phyloP scores from a whole-genome alignment of 202 grass and related monocot genomes.

The Carex sylvatica region DNA sequence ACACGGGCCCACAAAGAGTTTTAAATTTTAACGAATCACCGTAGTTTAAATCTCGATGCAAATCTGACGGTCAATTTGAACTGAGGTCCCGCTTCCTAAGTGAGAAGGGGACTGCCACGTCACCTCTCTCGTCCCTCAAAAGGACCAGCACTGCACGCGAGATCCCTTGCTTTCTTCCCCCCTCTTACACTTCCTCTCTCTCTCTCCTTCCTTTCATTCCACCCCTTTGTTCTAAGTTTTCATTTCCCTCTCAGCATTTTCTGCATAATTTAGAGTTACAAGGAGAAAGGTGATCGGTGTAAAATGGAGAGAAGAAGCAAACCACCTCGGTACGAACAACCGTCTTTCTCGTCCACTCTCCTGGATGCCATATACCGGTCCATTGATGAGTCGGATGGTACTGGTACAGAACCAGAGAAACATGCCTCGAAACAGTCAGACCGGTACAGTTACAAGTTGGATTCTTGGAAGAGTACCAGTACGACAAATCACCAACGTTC shows the following conservation, averaged over 20 bases:
- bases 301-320: slow-evolving; percentile 56
- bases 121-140: slow-evolving; percentile 22
- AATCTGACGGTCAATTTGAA: slow-evolving; percentile 28
- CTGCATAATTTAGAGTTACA: neutral
- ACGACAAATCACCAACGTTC: slow-evolving; percentile 24
- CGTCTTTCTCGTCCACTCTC: slow-evolving; percentile 93
- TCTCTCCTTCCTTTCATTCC: neutral
- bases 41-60: slow-evolving; percentile 22
- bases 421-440: slow-evolving; percentile 27
- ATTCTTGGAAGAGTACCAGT: slow-evolving; percentile 37
- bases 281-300: neutral
- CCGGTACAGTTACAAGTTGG: slow-evolving; percentile 40
- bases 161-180: slow-evolving; percentile 36
- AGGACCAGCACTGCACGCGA: slow-evolving; percentile 13
- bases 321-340: slow-evolving; percentile 41
- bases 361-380: slow-evolving; percentile 91
- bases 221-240: neutral
- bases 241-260: neutral
- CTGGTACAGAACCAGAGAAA: slow-evolving; percentile 19
- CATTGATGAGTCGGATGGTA: slow-evolving; percentile 59
- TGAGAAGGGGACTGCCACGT: neutral
- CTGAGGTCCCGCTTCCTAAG: slow-evolving; percentile 6
- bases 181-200: slow-evolving; percentile 2
- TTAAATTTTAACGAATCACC: neutral
- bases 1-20: neutral